These are phyloP conservation scores for Chytriomyces sp. DNA, from an alignment of 192 early-diverging fungal species.

Conservation along the genomic window DNA sequence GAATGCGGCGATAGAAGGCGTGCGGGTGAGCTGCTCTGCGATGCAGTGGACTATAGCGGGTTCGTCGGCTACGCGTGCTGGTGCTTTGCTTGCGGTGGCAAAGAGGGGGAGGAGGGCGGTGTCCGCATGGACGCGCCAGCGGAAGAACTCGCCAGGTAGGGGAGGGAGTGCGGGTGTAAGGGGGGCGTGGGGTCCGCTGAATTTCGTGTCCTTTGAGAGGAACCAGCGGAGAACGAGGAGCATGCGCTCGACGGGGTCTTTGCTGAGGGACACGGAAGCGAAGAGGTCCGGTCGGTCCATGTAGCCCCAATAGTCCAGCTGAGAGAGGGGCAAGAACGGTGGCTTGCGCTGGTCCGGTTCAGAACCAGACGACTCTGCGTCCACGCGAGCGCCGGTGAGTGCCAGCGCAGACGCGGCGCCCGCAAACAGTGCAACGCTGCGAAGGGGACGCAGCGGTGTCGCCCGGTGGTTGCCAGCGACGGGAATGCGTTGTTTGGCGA, in stretches of 20 bases:
- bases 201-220: slow-evolving; percentile 72
- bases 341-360: no score
- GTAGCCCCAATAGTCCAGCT: slow-evolving; percentile 72
- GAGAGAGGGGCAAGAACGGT: no score
- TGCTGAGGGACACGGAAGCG: slow-evolving; percentile 60
- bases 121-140: slow-evolving; percentile 51
- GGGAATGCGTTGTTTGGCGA: no score
- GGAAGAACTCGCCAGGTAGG: slow-evolving; percentile 88
- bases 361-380: no score
- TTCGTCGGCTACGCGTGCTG: not conserved
- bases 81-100: not conserved
- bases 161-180: slow-evolving; percentile 96
- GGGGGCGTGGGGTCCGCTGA: slow-evolving; percentile 54
- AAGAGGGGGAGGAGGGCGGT: slow-evolving; percentile 1
- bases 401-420: no score
- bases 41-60: slow-evolving; percentile 69
- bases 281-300: slow-evolving; percentile 78
- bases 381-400: no score
- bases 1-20: slow-evolving; percentile 86
- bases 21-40: slow-evolving; percentile 94
- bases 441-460: no score
- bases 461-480: no score
- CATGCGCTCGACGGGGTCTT: slow-evolving; percentile 70
- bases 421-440: no score
- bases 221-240: slow-evolving; percentile 71